phyloP scores from a whole-genome alignment of 352 stramenopile species.

The Phytophthora palmivora region DNA sequence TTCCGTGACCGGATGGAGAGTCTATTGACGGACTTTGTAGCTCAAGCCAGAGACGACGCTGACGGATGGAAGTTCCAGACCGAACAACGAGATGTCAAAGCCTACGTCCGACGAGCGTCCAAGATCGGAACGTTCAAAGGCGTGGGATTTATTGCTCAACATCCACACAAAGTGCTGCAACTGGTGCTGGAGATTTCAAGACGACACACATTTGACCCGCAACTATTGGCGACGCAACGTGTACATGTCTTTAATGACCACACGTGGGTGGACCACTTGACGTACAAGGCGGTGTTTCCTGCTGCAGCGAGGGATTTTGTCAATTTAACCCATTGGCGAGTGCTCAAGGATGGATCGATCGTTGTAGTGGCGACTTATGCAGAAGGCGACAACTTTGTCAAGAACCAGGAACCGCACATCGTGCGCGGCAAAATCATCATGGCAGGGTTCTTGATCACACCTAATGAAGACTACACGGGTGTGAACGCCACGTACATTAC shows the following conservation, averaged over 20 bases:
- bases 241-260: constrained; percentile 71
- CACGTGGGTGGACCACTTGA: constrained; percentile 77
- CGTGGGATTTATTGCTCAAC: constrained; percentile 60
- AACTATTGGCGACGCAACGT: constrained; percentile 56
- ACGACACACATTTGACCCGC: constrained; percentile 60
- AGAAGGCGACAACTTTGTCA: constrained; percentile 49
- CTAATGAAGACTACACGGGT: constrained; percentile 63
- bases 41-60: constrained; percentile 53
- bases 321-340: constrained; percentile 78
- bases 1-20: constrained; percentile 52
- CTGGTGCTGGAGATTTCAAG: constrained; percentile 61
- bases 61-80: constrained; percentile 69
- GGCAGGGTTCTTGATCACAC: constrained; percentile 68
- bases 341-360: constrained; percentile 65
- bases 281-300: constrained; percentile 75
- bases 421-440: constrained; percentile 63
- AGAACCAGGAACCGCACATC: constrained; percentile 49
- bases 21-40: constrained; percentile 69
- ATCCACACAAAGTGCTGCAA: constrained; percentile 61
- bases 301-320: constrained; percentile 61
- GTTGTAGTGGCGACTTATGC: constrained; percentile 57
- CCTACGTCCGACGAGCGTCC: constrained; percentile 54
- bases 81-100: constrained; percentile 65
- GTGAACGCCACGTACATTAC: constrained; percentile 70
- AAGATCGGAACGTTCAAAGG: constrained; percentile 61